Evolutionary conservation across 352 stramenopile species (phyloP), one percentile per base, ranked within the genome.

Genomic region (Phytophthora pinifolia): DNA sequence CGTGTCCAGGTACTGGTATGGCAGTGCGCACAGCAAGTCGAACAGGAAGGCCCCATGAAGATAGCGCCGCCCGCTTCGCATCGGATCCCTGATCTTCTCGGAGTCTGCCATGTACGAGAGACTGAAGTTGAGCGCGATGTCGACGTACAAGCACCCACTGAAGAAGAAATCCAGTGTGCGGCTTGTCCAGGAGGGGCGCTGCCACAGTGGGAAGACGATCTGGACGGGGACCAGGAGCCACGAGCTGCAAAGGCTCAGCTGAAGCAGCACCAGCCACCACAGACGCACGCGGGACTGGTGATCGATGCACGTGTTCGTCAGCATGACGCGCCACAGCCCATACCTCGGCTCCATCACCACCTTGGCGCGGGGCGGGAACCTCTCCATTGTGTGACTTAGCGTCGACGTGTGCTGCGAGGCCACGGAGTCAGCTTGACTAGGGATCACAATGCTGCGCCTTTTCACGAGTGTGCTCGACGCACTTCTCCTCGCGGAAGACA

Each of bases 111-210:
- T 63, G 48, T 73, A 87, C 20, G 74, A 79, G 1, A 85, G 53
- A n/a, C 78, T 82, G 18, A 85, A 70, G 48, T 82, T 88, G 6
- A 83, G 33, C 15, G 82, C 61, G 9, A 86, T 60, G 22, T 87
- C 76, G 9, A 62, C 50, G 8, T 60, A 59, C 4, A 88, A 38
- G 1, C 66, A 36, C 9, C 70, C 4, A 34, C 72, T 70, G 6
- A 64, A 68, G 9, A 86, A 5, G 0, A 38, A 32, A 37, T 86
- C 81, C 0, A 71, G 1, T 3, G 46, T 10, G 20, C 58, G 42
- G 31, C 72, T 69, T 20, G 62, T 53, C 67, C 70, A 76, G 4
- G 63, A 65, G 0, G 68, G 59, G 1, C 47, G 47, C 32, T 73
- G 51, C 53, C 69, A 72, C 4, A 83, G 46, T 0, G 71, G 72